phyloP scores from a whole-genome alignment of 106 monocot genomes.

The Vanilla planifolia region DNA sequence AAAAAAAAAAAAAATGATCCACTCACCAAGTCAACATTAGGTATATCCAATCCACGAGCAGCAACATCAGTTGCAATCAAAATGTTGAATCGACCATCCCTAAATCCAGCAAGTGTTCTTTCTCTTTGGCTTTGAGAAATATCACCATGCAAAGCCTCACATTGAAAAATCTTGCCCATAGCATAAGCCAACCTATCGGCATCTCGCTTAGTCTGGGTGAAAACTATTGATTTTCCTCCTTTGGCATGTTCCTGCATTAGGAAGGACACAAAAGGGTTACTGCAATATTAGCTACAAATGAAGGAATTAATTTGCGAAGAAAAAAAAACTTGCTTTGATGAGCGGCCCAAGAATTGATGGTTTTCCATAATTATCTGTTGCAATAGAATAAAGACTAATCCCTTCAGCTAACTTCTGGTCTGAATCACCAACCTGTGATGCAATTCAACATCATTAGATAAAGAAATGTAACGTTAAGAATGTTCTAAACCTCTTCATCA shows the following conservation, averaged over 20 bases:
- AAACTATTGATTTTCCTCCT: conserved; percentile 96
- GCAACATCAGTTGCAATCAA: conserved; percentile 97
- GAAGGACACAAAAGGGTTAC: background rate
- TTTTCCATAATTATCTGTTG: conserved; percentile 61
- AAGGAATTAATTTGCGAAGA: background rate
- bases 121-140: conserved; percentile 93
- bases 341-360: conserved; percentile 75
- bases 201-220: conserved; percentile 96
- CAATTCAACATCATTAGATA: background rate
- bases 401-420: conserved; percentile 95
- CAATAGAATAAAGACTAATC: conserved; percentile 81
- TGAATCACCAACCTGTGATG: conserved; percentile 82
- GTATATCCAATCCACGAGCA: conserved; percentile 93
- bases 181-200: conserved; percentile 71
- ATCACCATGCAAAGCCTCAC: conserved; percentile 88
- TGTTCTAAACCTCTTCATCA: no score
- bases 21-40: conserved; percentile 96
- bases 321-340: conserved; percentile 44
- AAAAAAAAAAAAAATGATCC: conserved; percentile 4
- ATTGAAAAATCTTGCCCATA: conserved; percentile 49
- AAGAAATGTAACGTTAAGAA: no score
- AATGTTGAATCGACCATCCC: conserved; percentile 84
- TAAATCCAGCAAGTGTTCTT: conserved; percentile 76
- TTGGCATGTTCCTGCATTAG: conserved; percentile 89
- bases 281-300: background rate